Percentiles rank a stretch among this genome's conserved stretches.
These are phyloP conservation scores for Setaria viridis DNA, from an alignment of 202 grass and related monocot genomes.

Conservation along the genomic window DNA sequence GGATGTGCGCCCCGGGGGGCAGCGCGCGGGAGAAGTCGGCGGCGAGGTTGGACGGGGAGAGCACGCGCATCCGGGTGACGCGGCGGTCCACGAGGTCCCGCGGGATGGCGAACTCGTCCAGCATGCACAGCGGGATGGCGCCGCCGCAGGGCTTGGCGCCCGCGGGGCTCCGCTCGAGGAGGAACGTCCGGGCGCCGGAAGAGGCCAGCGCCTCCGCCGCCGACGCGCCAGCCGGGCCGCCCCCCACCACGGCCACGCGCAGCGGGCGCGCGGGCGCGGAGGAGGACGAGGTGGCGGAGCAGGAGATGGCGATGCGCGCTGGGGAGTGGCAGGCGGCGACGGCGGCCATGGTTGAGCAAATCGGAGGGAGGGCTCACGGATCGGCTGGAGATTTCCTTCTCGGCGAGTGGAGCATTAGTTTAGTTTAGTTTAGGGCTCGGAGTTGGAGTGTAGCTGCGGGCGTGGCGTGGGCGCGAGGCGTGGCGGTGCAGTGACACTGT, in stretches of 20 bases:
- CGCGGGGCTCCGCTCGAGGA: slow-evolving; percentile 76
- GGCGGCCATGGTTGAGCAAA: slow-evolving; percentile 45
- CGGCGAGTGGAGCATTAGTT: neutral
- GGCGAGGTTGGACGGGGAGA: slow-evolving; percentile 80
- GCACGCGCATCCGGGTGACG: slow-evolving; percentile 80
- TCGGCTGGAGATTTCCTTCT: neutral
- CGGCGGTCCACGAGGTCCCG: slow-evolving; percentile 76
- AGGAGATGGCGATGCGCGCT: slow-evolving; percentile 35
- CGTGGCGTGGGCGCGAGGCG: neutral
- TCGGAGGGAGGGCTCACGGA: neutral
- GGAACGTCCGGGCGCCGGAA: slow-evolving; percentile 66
- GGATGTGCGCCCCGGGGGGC: slow-evolving; percentile 67
- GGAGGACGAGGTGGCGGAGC: slow-evolving; percentile 30
- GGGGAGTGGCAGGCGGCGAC: slow-evolving; percentile 38
- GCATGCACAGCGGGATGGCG: slow-evolving; percentile 95
- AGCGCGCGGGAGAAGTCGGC: slow-evolving; percentile 77
- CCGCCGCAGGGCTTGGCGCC: slow-evolving; percentile 93
- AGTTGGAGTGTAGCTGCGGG: slow-evolving; percentile 13
- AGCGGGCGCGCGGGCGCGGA: slow-evolving; percentile 50
- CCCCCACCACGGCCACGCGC: slow-evolving; percentile 77
- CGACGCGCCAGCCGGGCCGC: slow-evolving; percentile 79
- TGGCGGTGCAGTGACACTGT: neutral
- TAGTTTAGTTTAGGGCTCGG: neutral
- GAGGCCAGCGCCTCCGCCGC: slow-evolving; percentile 73
- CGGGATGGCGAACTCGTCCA: slow-evolving; percentile 87